These are phyloP conservation scores for Taphrina pruni DNA, from an alignment of 1,139 yeast species.

Conservation along the genomic window DNA sequence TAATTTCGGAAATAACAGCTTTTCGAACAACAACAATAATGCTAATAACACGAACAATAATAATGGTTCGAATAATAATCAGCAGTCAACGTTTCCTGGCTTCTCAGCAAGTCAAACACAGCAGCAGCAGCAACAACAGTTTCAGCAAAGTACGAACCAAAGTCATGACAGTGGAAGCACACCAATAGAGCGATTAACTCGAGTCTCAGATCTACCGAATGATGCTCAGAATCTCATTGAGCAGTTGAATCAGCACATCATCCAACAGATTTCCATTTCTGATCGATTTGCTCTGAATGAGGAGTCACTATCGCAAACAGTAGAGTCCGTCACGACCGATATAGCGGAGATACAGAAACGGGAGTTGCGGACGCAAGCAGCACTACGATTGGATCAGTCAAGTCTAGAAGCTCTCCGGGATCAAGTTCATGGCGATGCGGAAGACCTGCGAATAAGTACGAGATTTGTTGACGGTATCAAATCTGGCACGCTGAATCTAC, in stretches of 20 bases:
- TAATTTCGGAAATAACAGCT: neutral
- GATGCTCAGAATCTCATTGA: slow-evolving; percentile 77
- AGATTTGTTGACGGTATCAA: slow-evolving; percentile 69
- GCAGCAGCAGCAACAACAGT: slow-evolving; percentile 30
- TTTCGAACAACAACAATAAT: neutral
- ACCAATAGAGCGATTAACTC: slow-evolving; percentile 77
- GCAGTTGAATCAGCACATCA: slow-evolving; percentile 80
- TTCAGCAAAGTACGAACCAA: slow-evolving; percentile 41
- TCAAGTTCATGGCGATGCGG: slow-evolving; percentile 48
- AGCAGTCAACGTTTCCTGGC: slow-evolving; percentile 2
- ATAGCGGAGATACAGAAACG: slow-evolving; percentile 71
- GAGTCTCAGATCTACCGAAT: slow-evolving; percentile 83
- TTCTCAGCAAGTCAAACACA: slow-evolving; percentile 16
- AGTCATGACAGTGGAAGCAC: slow-evolving; percentile 39
- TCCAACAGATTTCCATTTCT: slow-evolving; percentile 79
- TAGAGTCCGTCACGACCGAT: slow-evolving; percentile 84
- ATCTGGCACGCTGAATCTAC: slow-evolving; percentile 69
- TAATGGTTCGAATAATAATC: neutral
- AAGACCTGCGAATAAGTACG: slow-evolving; percentile 70
- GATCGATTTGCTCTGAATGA: slow-evolving; percentile 74
- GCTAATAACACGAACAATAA: slow-evolving; percentile 1
- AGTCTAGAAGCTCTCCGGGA: slow-evolving; percentile 56
- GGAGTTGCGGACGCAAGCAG: slow-evolving; percentile 69
- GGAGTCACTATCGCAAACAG: slow-evolving; percentile 68
- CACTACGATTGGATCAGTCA: slow-evolving; percentile 66